A percentile compares a stretch with the other conserved stretches of the same genome.
Evolutionary conservation across 2,329 filamentous ascomycete species (phyloP).

Genomic region (Immersiporthe knoxdaviesiana): DNA sequence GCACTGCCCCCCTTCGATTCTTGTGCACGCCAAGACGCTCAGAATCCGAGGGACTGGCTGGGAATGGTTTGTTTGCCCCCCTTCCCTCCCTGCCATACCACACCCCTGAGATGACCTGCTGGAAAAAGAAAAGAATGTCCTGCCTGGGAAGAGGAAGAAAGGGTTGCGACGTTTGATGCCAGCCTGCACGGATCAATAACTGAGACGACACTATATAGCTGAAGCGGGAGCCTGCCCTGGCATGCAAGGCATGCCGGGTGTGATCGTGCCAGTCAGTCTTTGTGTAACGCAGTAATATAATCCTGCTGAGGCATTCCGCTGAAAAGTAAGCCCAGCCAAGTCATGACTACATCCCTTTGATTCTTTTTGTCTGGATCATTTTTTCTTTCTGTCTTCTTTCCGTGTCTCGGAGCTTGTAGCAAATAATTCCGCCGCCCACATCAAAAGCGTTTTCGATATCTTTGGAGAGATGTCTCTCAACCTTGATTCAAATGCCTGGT

Average conservation of each 20-base stretch:
- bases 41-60: neutral
- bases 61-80: neutral
- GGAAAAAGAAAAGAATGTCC: no score
- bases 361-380: no score
- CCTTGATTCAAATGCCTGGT: conserved; percentile 17
- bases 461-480: conserved; percentile 20
- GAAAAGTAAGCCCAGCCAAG: neutral
- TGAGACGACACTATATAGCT: neutral
- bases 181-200: neutral
- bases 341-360: neutral
- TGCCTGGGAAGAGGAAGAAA: no score
- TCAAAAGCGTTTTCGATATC: no score
- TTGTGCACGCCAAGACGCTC: neutral
- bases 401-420: neutral
- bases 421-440: no score
- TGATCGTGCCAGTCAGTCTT: neutral
- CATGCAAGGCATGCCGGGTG: neutral
- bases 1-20: neutral
- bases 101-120: no score
- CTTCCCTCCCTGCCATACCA: no score
- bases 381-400: neutral
- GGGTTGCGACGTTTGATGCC: neutral
- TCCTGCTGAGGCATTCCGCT: neutral
- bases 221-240: neutral
- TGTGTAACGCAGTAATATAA: neutral